Percentiles rank a stretch among this genome's conserved stretches.
Conservation (phyloP, 768 basidiomycete species). For the Leucosporidium creatinivorum region DNA sequence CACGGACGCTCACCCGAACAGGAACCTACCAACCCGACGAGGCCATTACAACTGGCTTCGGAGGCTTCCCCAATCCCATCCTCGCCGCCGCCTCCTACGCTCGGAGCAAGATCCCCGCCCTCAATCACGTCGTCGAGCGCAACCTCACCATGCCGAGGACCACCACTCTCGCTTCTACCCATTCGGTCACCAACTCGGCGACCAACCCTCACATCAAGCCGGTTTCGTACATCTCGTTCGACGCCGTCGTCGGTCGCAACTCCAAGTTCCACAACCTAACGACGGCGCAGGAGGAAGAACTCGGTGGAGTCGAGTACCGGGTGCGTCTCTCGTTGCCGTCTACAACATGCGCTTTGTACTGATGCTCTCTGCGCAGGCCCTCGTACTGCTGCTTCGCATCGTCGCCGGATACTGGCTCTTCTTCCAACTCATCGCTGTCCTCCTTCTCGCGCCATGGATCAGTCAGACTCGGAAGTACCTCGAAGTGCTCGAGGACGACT, state of each 20-base stretch:
- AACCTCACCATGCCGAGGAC: slow-evolving; percentile 71
- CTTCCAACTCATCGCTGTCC: slow-evolving; percentile 60
- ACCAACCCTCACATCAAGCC: slow-evolving; percentile 44
- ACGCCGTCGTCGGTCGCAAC: slow-evolving; percentile 49
- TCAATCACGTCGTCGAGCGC: slow-evolving; percentile 54
- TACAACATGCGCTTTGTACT: too few relatives aligned
- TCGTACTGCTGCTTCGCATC: slow-evolving; percentile 34
- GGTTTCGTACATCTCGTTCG: slow-evolving; percentile 78
- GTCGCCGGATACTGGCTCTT: slow-evolving; percentile 56
- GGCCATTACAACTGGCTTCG: slow-evolving; percentile 32
- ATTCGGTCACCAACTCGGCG: slow-evolving; percentile 38
- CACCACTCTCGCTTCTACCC: slow-evolving; percentile 47
- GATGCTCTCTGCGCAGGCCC: slow-evolving; percentile 15
- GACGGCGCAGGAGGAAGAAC: slow-evolving; percentile 75
- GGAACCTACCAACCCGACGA: slow-evolving; percentile 1
- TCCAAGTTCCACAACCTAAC: slow-evolving; percentile 51
- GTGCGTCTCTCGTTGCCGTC: not conserved
- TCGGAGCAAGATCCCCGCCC: slow-evolving; percentile 56
- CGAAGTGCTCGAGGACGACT: not conserved
- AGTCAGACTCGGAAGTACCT: slow-evolving; percentile 44
- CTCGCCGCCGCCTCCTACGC: slow-evolving; percentile 48
- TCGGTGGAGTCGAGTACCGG: slow-evolving; percentile 89
- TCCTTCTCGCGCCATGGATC: slow-evolving; percentile 76
- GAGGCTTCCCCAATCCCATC: slow-evolving; percentile 44
- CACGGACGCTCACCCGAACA: slow-evolving; percentile 23